Evolutionary conservation across 495 filamentous ascomycete genomes (phyloP), one percentile per base, ranked within the genome.

Genomic region (Rusavskia elegans): DNA sequence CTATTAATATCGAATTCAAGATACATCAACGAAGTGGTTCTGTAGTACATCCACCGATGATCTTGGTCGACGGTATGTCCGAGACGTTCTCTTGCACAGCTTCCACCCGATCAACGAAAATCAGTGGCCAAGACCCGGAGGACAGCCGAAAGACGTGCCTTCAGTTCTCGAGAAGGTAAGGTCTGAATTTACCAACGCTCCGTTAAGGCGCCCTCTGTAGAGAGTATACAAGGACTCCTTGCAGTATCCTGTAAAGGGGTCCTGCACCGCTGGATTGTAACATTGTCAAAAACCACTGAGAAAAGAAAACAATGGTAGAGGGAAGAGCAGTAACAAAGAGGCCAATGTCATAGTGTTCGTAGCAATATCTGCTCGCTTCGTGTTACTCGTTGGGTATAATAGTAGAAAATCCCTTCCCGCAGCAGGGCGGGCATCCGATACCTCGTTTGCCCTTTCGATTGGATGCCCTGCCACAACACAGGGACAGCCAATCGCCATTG

Each of bases 31-130:
- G 25, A 27, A 27, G 25, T 27, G 25, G 1, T 27, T 27, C 7
- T 1, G 1, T 27, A 5, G 4, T 27, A 27, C 25, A 27, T 27
- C 25, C 7, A 27, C 25, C 25, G 4, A 27, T 27, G 25, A 2
- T 35, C 32, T 35, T 14, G 32, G 8, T 30, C 29, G 2, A 14
- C 8, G 5, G 13, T 35, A 71, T 84, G 73, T 83, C 64, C 77
- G 74, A 80, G 73, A 71, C 61, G 73, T 84, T 85, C 80, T 84
- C 79, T 81, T 82, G 81, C 82, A 77, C 71, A 66, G 68, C 70
- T 75, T 67, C 75, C 82, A 83, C 66, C 53, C 66, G 65, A 69
- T 46, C 44, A 46, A 46, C 17, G 2, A 29, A 46, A 19, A 46
- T 23, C 44, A 30, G 44, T 29, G 23, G 23, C 44, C 44, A 7